Evolutionary conservation across 495 filamentous ascomycete genomes (phyloP).

Genomic region (Pseudoneurospora amorphoporcata): DNA sequence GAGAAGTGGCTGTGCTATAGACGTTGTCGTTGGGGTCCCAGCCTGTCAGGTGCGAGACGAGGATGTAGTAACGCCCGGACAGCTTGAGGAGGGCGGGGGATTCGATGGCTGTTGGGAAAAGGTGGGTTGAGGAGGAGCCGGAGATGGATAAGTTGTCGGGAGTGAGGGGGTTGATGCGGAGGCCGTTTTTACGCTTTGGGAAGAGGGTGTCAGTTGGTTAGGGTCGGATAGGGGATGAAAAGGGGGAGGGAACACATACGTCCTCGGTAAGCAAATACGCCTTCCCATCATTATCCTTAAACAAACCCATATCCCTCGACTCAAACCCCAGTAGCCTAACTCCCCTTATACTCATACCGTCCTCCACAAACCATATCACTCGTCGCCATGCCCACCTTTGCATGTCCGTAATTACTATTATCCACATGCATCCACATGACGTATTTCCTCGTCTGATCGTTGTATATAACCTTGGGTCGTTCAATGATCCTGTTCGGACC

Average conservation of each 20-base stretch:
- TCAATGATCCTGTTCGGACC: slow-evolving; percentile 54
- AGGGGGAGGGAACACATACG: slow-evolving; percentile 20
- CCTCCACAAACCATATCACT: slow-evolving; percentile 46
- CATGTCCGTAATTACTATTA: slow-evolving; percentile 49
- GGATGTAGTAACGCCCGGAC: slow-evolving; percentile 28
- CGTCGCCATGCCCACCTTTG: slow-evolving; percentile 53
- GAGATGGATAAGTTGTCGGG: slow-evolving; percentile 37
- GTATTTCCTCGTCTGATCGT: slow-evolving; percentile 42
- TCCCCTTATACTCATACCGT: slow-evolving; percentile 27
- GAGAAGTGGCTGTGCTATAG: slow-evolving; percentile 28
- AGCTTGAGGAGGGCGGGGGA: slow-evolving; percentile 34
- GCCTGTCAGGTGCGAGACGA: slow-evolving; percentile 29
- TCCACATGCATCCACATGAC: slow-evolving; percentile 61
- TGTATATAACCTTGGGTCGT: slow-evolving; percentile 55
- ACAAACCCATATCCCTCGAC: slow-evolving; percentile 52
- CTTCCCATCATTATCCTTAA: slow-evolving; percentile 49
- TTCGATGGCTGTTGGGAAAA: slow-evolving; percentile 19
- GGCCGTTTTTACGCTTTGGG: slow-evolving; percentile 36
- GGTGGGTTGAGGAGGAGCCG: slow-evolving; percentile 38
- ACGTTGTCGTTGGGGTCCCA: slow-evolving; percentile 54
- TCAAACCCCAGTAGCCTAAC: slow-evolving; percentile 41
- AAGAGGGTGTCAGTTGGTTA: neutral
- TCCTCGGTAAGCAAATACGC: slow-evolving; percentile 57
- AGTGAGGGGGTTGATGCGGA: slow-evolving; percentile 40
- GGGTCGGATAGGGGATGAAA: slow-evolving; percentile 4